Conservation (phyloP, 371 early-diverging fungal species). For the Rhizopus stolonifer region DNA sequence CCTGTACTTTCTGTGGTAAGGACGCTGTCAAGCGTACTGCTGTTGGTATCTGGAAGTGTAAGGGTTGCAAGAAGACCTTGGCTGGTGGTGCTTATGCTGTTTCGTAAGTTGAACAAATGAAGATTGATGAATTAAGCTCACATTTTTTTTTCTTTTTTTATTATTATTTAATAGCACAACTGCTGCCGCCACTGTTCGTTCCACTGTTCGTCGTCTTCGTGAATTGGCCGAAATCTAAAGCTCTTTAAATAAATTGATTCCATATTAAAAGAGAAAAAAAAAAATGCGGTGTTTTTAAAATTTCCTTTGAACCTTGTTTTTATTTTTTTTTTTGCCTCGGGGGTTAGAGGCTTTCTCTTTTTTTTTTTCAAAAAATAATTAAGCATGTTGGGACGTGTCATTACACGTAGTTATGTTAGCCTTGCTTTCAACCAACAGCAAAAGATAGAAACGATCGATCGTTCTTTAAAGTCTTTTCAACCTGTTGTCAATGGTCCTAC, state of each 20-base stretch:
- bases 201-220: constrained; percentile 96
- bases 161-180: constrained; percentile 88
- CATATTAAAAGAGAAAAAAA: neutral
- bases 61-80: constrained; percentile 93
- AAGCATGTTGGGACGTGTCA: constrained; percentile 24
- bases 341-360: constrained; percentile 1
- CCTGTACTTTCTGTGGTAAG: constrained; percentile 98
- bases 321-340: constrained; percentile 3
- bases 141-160: neutral
- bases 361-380: neutral
- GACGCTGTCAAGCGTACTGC: constrained; percentile 94
- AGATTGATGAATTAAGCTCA: neutral
- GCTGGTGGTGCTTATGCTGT: constrained; percentile 99
- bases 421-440: constrained; percentile 25
- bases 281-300: constrained; percentile 11
- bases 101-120: constrained; percentile 43
- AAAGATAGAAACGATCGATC: constrained; percentile 21
- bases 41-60: constrained; percentile 99
- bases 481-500: constrained; percentile 16
- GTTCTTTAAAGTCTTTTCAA: constrained; percentile 28
- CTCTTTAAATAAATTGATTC: neutral
- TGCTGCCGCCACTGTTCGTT: constrained; percentile 90
- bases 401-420: constrained; percentile 26
- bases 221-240: constrained; percentile 91
- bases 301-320: neutral